phyloP scores from a whole-genome alignment of 495 filamentous ascomycete species.

The Trichoderma parareesei region DNA sequence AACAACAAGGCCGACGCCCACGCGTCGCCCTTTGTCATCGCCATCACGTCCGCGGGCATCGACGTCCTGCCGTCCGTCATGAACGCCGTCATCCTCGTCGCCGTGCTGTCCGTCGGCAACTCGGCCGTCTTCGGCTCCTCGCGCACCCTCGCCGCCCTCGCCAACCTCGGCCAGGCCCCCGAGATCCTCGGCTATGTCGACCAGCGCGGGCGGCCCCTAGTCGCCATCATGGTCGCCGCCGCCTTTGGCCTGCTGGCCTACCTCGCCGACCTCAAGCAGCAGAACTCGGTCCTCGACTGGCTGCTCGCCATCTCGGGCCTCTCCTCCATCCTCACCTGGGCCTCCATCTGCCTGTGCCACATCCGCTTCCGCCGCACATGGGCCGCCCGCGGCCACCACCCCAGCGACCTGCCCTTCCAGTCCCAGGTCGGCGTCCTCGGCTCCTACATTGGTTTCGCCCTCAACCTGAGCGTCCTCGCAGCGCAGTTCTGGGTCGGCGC shows the following conservation, averaged over 20 bases:
- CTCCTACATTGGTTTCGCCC: conserved; percentile 72
- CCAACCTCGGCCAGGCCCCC: conserved; percentile 79
- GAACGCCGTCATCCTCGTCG: conserved; percentile 85
- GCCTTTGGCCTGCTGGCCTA: conserved; percentile 69
- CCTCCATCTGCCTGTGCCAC: conserved; percentile 77
- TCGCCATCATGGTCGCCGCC: conserved; percentile 61
- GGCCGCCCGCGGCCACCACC: conserved; percentile 56
- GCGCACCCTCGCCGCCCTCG: conserved; percentile 75
- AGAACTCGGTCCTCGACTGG: conserved; percentile 69
- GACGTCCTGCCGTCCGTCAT: conserved; percentile 68
- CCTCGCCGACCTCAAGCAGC: conserved; percentile 57
- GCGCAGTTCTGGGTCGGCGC: conserved; percentile 93
- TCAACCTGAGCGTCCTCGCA: conserved; percentile 75
- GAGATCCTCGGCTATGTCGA: conserved; percentile 72
- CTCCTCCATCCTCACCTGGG: conserved; percentile 89
- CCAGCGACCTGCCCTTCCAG: conserved; percentile 71
- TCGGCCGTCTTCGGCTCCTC: conserved; percentile 82
- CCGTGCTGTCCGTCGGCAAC: conserved; percentile 82
- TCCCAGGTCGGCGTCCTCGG: conserved; percentile 75
- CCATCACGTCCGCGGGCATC: conserved; percentile 75
- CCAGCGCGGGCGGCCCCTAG: conserved; percentile 70
- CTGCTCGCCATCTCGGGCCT: conserved; percentile 85
- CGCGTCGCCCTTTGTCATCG: conserved; percentile 84
- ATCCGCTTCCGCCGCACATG: conserved; percentile 87
- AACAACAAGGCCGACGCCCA: conserved; percentile 51